Evolutionary conservation across 768 basidiomycete genomes (phyloP).

Genomic region (Xanthoconium stramineum): DNA sequence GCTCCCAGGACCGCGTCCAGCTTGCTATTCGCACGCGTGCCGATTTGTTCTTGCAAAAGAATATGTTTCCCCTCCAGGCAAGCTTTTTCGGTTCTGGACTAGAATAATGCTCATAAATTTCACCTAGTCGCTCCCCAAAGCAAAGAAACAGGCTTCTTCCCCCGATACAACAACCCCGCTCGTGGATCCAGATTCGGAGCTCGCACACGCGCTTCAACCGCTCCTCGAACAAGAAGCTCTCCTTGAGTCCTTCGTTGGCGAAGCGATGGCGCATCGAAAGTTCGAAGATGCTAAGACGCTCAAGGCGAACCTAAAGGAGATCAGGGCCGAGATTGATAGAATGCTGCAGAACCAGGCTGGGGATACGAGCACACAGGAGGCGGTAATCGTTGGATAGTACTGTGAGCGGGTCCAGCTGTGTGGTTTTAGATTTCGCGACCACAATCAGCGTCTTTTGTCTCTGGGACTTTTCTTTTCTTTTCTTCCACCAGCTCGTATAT

Average conservation of each 20-base stretch:
- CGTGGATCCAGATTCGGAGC: conserved; percentile 64
- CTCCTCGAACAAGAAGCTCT: conserved; percentile 92
- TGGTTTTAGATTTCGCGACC: background rate
- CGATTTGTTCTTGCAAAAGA: conserved; percentile 78
- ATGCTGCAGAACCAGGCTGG: conserved; percentile 42
- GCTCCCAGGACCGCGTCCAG: conserved; percentile 83
- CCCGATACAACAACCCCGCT: conserved; percentile 20
- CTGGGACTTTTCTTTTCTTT: background rate
- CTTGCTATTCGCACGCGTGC: conserved; percentile 74
- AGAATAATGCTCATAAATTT: background rate
- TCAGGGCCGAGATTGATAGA: conserved; percentile 77
- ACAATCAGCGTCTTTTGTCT: background rate
- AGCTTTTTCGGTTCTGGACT: background rate
- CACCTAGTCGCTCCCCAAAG: conserved; percentile 46
- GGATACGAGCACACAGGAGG: background rate
- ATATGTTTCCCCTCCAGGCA: conserved; percentile 65
- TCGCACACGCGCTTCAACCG: conserved; percentile 78
- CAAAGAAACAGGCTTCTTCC: conserved; percentile 31
- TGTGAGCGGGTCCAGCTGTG: background rate
- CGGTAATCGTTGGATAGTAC: background rate
- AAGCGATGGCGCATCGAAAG: conserved; percentile 86
- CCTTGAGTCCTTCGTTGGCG: conserved; percentile 84
- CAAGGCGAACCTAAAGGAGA: conserved; percentile 75
- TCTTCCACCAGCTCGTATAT: background rate
- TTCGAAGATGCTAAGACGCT: conserved; percentile 93